These are phyloP conservation scores for Sphaerobolus stellatus DNA, from an alignment of 1,284 basidiomycete genomes.

Conservation along the genomic window DNA sequence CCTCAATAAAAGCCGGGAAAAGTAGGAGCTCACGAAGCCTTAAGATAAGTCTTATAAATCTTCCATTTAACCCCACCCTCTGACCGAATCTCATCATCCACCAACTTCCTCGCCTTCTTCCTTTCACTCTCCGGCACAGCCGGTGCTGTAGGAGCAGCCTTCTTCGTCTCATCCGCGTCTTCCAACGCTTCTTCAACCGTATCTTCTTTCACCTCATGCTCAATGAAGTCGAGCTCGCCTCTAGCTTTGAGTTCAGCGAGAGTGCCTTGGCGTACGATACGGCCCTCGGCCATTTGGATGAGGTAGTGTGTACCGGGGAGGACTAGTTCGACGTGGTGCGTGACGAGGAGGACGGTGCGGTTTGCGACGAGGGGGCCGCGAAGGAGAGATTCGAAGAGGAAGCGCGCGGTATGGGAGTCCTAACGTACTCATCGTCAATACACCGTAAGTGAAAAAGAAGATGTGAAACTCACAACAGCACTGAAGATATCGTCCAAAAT, in stretches of 20 bases:
- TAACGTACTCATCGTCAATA: conserved; percentile 25
- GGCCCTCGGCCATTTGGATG: conserved; percentile 72
- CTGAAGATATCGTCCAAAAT: conserved; percentile 58
- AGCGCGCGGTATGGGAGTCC: conserved; percentile 74
- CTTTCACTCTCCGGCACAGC: too few species aligned
- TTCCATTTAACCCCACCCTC: conserved; percentile 75
- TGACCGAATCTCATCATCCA: conserved; percentile 71
- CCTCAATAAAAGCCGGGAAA: background rate
- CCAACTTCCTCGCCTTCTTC: conserved; percentile 62
- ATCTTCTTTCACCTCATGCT: conserved; percentile 45
- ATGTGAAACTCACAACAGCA: conserved; percentile 51
- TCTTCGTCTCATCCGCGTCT: conserved; percentile 17
- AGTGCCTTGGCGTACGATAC: conserved; percentile 67
- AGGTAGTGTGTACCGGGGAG: conserved; percentile 68
- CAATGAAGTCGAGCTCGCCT: conserved; percentile 60
- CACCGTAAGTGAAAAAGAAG: background rate
- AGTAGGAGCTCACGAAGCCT: conserved; percentile 29
- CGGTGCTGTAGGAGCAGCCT: too few species aligned
- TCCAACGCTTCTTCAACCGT: conserved; percentile 30
- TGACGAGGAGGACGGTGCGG: conserved; percentile 72
- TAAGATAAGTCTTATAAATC: conserved; percentile 77
- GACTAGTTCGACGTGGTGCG: conserved; percentile 74
- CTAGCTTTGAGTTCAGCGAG: conserved; percentile 56
- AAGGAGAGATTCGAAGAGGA: conserved; percentile 64
- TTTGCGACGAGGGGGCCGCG: conserved; percentile 62